Conservation (phyloP, 1,284 basidiomycete genomes). For the Leccinum griseonigrum region DNA sequence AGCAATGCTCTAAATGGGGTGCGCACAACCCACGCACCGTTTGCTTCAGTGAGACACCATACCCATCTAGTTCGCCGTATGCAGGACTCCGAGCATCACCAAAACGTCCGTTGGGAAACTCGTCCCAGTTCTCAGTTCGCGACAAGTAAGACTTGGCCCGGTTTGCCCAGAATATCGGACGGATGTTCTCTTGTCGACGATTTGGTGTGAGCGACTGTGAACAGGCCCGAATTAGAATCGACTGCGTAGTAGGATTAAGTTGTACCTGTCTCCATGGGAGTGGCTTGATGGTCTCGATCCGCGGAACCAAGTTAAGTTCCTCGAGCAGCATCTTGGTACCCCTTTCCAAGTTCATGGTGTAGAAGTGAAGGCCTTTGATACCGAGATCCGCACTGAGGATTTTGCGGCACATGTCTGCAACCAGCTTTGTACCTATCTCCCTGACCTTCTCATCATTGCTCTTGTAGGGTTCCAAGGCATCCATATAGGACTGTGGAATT, state of each 20-base stretch:
- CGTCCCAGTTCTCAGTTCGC: constrained; percentile 97
- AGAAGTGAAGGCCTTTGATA: constrained; percentile 90
- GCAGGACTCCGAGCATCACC: constrained; percentile 96
- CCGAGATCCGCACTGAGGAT: constrained; percentile 80
- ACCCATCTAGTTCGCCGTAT: constrained; percentile 96
- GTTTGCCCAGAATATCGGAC: constrained; percentile 97
- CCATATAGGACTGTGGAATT: constrained; percentile 81
- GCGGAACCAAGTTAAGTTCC: constrained; percentile 81
- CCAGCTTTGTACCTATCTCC: constrained; percentile 83
- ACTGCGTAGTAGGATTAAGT: constrained; percentile 31
- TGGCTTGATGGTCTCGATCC: constrained; percentile 85
- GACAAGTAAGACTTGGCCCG: constrained; percentile 88
- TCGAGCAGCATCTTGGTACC: constrained; percentile 91
- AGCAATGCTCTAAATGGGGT: not conserved
- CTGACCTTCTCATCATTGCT: constrained; percentile 91
- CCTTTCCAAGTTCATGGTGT: constrained; percentile 98
- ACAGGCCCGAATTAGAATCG: constrained; percentile 46
- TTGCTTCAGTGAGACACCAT: constrained; percentile 85
- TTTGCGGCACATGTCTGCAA: constrained; percentile 83
- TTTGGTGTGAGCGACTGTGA: constrained; percentile 81
- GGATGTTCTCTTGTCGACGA: constrained; percentile 84
- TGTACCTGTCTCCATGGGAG: constrained; percentile 88
- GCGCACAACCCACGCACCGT: constrained; percentile 46
- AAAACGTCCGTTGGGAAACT: constrained; percentile 98
- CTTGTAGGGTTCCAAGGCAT: constrained; percentile 86